phyloP scores from a whole-genome alignment of 2,329 filamentous ascomycete species.

The Pestalotiopsis sp. region DNA sequence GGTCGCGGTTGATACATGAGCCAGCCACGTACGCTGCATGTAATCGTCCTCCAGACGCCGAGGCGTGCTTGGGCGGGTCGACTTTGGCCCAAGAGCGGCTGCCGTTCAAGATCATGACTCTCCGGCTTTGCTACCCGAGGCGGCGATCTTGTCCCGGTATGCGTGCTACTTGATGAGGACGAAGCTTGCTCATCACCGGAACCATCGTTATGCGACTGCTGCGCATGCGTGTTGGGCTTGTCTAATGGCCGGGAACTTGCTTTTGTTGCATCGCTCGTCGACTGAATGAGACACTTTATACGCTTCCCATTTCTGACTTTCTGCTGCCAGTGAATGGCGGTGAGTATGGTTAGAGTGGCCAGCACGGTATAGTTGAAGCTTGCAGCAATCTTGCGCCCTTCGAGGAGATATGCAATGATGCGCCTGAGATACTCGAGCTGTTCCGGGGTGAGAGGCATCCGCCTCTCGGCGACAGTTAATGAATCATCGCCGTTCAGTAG shows the following conservation, averaged over 20 bases:
- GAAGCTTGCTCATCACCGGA: conserved; percentile 17
- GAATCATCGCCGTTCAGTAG: background rate
- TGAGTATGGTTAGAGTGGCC: conserved; percentile 26
- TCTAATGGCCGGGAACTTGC: background rate
- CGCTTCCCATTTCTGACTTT: background rate
- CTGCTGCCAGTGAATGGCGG: conserved; percentile 25
- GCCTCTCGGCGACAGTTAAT: background rate
- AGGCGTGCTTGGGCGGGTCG: background rate
- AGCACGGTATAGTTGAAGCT: conserved; percentile 36
- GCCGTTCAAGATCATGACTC: conserved; percentile 33
- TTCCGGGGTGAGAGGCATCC: conserved; percentile 28
- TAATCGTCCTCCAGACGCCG: conserved; percentile 3
- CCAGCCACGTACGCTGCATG: conserved; percentile 19
- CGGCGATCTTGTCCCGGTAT: conserved; percentile 27
- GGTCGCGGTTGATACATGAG: conserved; percentile 59
- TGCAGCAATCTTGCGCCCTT: conserved; percentile 32
- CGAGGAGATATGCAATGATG: conserved; percentile 31
- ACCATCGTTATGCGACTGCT: conserved; percentile 3
- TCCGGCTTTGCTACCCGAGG: conserved; percentile 21
- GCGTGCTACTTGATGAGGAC: conserved; percentile 35
- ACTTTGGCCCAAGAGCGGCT: conserved; percentile 30
- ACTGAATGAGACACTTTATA: background rate
- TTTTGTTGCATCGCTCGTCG: conserved; percentile 5
- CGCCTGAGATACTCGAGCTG: conserved; percentile 33
- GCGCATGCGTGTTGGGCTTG: background rate